These are phyloP conservation scores for Backusella australiensis DNA, from an alignment of 192 early-diverging fungal species.

Conservation along the genomic window DNA sequence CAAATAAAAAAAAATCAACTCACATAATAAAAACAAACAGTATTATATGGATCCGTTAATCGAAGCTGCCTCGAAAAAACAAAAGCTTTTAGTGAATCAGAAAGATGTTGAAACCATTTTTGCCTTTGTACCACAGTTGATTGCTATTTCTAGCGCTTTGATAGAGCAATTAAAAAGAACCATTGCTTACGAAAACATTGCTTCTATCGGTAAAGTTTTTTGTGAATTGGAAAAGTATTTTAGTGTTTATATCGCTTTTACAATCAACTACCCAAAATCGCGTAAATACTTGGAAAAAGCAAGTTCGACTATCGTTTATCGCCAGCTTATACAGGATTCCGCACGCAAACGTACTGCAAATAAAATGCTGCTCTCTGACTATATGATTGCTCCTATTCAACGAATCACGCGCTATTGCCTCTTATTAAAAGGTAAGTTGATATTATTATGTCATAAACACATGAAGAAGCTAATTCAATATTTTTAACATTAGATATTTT, in stretches of 20 bases:
- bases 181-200: conserved; percentile 3
- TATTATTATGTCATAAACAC: neutral
- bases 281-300: conserved; percentile 18
- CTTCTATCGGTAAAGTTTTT: conserved; percentile 27
- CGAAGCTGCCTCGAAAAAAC: conserved; percentile 14
- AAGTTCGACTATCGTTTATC: conserved; percentile 26
- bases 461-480: neutral
- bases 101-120: conserved; percentile 34
- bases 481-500: conserved; percentile 23
- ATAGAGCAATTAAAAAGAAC: conserved; percentile 9
- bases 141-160: conserved; percentile 24
- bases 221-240: conserved; percentile 24
- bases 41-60: conserved; percentile 41
- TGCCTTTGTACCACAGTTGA: conserved; percentile 34
- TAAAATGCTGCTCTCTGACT: conserved; percentile 60
- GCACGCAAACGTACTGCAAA: conserved; percentile 37
- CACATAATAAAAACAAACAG: conserved; percentile 9
- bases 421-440: conserved; percentile 48
- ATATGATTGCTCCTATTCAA: conserved; percentile 76
- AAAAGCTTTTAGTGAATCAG: conserved; percentile 22
- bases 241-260: conserved; percentile 29
- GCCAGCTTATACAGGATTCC: conserved; percentile 36
- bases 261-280: conserved; percentile 27
- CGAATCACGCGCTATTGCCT: conserved; percentile 72
- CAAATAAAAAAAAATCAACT: neutral